A percentile compares a stretch with the other conserved stretches of the same genome.
phyloP scores from a whole-genome alignment of 495 filamentous ascomycete genomes.

The Hypoxylon crocopeplum region DNA sequence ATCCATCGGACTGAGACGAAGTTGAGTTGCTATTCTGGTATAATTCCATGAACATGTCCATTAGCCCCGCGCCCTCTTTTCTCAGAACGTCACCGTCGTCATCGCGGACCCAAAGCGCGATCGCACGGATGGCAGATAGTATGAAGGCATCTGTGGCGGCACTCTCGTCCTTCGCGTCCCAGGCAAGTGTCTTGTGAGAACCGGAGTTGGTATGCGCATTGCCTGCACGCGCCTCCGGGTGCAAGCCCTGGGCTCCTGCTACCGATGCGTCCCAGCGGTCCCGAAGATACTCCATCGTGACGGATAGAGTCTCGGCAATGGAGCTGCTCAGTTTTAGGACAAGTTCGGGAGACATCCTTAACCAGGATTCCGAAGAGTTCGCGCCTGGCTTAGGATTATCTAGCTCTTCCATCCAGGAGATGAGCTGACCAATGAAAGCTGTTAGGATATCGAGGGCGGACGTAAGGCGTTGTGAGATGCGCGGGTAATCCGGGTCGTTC shows the following conservation, averaged over 20 bases:
- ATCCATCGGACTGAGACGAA: conserved; percentile 9
- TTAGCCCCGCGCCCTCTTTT: conserved; percentile 59
- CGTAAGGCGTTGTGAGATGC: conserved; percentile 58
- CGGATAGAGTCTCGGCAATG: conserved; percentile 63
- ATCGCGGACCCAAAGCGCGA: conserved; percentile 68
- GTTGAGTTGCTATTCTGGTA: conserved; percentile 47
- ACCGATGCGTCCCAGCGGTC: conserved; percentile 68
- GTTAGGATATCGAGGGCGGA: conserved; percentile 65
- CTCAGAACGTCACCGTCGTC: conserved; percentile 65
- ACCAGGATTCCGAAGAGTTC: background rate
- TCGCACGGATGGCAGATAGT: conserved; percentile 56
- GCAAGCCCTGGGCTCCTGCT: conserved; percentile 60
- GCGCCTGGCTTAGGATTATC: conserved; percentile 19
- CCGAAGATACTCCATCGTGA: conserved; percentile 67
- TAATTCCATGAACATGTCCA: conserved; percentile 64
- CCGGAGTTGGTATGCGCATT: conserved; percentile 40
- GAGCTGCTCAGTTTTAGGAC: conserved; percentile 65
- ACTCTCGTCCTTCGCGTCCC: conserved; percentile 54
- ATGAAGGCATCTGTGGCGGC: conserved; percentile 54
- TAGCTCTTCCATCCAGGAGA: conserved; percentile 54
- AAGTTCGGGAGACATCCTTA: conserved; percentile 55
- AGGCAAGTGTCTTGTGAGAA: conserved; percentile 53
- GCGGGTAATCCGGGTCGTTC: conserved; percentile 55
- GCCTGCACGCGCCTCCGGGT: conserved; percentile 51
- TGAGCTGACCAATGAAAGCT: conserved; percentile 64